phyloP scores from a whole-genome alignment of 129 eudicot species.

The Calendula officinalis region DNA sequence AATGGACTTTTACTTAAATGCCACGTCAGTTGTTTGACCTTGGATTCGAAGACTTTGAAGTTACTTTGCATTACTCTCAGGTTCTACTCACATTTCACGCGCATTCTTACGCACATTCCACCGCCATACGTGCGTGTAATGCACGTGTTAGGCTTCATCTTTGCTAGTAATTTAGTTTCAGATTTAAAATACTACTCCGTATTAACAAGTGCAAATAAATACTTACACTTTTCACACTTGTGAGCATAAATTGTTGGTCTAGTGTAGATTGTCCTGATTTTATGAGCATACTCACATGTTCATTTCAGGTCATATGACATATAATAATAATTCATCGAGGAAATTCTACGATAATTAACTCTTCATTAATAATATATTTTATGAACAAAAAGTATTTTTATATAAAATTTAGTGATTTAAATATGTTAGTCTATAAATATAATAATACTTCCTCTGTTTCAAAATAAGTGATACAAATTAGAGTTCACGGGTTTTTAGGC shows the following conservation, averaged over 20 bases:
- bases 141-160: conserved; percentile 22
- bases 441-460: no score
- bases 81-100: conserved; percentile 14
- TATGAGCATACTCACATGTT: no score
- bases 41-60: conserved; percentile 17
- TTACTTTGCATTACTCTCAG: neutral
- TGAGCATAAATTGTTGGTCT: neutral
- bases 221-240: conserved; percentile 7
- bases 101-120: conserved; percentile 1
- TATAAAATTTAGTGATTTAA: no score
- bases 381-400: no score
- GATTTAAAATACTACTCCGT: neutral
- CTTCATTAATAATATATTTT: no score
- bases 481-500: no score
- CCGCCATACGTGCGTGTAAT: conserved; percentile 16
- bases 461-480: no score
- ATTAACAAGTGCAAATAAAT: neutral
- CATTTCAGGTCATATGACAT: no score
- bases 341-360: no score
- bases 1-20: conserved; percentile 12
- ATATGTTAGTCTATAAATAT: no score
- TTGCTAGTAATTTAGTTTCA: neutral
- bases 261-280: no score
- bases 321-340: no score
- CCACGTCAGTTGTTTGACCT: conserved; percentile 40